Conservation (phyloP, 768 basidiomycete species). For the Podaxis pistillaris region DNA sequence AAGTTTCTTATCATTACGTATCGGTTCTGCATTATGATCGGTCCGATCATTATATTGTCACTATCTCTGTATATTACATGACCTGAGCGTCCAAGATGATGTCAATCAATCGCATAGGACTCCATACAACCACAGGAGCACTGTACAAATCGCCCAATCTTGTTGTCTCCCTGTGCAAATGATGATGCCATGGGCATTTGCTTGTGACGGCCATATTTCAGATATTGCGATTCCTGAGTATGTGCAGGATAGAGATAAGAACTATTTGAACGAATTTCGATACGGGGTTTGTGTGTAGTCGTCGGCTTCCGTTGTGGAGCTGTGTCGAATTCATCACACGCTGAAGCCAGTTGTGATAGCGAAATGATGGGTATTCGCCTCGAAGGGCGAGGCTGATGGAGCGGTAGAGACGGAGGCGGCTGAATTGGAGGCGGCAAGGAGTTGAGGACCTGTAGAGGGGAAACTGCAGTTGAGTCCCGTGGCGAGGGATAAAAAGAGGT, state of each 20-base stretch:
- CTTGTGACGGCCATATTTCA: not conserved
- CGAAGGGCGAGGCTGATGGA: conserved; percentile 46
- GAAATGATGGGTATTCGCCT: conserved; percentile 44
- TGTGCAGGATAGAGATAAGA: not conserved
- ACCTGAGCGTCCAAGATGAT: not conserved
- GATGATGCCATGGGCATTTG: not conserved
- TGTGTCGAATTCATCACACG: conserved; percentile 28
- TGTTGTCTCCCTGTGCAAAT: not conserved
- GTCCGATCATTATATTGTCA: not conserved
- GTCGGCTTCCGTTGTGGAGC: conserved; percentile 12
- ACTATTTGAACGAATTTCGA: not conserved
- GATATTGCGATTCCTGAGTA: not conserved
- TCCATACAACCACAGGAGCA: conserved; percentile 39
- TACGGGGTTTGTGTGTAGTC: not conserved
- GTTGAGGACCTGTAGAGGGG: conserved; percentile 17
- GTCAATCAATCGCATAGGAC: conserved; percentile 24
- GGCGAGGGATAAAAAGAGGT: conserved; percentile 5
- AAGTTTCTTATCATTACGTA: not conserved
- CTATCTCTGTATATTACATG: not conserved
- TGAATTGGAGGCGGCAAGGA: conserved; percentile 21
- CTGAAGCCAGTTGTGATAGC: conserved; percentile 39
- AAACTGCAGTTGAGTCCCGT: conserved; percentile 20
- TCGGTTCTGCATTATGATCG: not conserved
- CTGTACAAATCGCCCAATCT: conserved; percentile 17
- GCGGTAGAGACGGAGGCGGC: conserved; percentile 29